phyloP scores from a whole-genome alignment of 345 rosid genomes.

The Lumnitzera racemosa region DNA sequence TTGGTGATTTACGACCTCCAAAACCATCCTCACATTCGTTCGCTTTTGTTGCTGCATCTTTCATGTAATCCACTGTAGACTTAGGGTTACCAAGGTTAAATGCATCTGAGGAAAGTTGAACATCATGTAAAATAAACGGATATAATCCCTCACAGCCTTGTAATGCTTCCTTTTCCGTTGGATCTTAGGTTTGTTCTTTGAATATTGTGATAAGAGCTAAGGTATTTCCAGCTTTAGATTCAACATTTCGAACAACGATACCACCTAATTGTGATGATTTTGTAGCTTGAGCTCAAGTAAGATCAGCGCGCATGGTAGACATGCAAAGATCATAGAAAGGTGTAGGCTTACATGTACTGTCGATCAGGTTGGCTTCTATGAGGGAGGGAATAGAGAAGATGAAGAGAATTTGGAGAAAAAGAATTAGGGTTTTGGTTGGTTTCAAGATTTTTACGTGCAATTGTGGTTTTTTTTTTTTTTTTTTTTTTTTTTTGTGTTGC shows the following conservation, averaged over 20 bases:
- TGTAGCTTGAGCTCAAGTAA: constrained; percentile 1
- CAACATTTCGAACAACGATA: constrained; percentile 20
- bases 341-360: constrained; percentile 11
- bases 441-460: too few relatives aligned
- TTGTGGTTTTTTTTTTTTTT: too few relatives aligned
- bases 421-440: too few relatives aligned
- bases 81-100: constrained; percentile 20
- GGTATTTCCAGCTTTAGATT: constrained; percentile 8
- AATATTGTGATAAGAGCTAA: constrained; percentile 9
- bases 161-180: constrained; percentile 10
- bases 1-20: constrained; percentile 12
- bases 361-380: constrained; percentile 3
- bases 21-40: constrained; percentile 17
- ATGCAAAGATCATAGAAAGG: constrained; percentile 13
- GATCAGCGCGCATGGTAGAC: constrained; percentile 10
- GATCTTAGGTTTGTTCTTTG: constrained; percentile 8
- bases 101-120: constrained; percentile 13
- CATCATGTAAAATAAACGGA: constrained; percentile 13
- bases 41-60: constrained; percentile 17
- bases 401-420: not conserved
- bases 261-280: constrained; percentile 14
- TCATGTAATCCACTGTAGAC: constrained; percentile 12
- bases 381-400: not conserved
- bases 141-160: constrained; percentile 13
- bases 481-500: too few relatives aligned